A percentile compares a stretch with the other conserved stretches of the same genome.
phyloP scores from a whole-genome alignment of 805 yeast genomes.

The Wickerhamiella sergipiensis region DNA sequence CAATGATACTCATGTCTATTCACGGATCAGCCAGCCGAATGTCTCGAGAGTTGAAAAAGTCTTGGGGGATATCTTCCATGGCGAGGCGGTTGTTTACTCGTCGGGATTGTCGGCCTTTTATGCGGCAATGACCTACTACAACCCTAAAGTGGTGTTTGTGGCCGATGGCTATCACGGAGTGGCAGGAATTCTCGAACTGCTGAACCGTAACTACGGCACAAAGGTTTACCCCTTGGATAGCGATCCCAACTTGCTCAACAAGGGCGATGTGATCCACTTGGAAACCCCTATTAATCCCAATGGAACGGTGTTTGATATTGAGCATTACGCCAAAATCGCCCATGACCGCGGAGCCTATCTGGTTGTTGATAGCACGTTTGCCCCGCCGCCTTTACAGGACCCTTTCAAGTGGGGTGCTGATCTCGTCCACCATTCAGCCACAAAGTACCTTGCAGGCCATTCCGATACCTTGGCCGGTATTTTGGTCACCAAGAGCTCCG shows the following conservation, averaged over 20 bases:
- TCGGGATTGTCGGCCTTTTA: slow-evolving; percentile 74
- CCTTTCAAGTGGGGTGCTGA: slow-evolving; percentile 80
- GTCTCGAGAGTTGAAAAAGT: slow-evolving; percentile 53
- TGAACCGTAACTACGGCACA: slow-evolving; percentile 43
- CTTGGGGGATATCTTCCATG: slow-evolving; percentile 44
- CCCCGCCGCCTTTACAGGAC: slow-evolving; percentile 79
- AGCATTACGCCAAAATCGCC: slow-evolving; percentile 51
- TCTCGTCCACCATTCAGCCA: slow-evolving; percentile 82
- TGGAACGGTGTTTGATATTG: slow-evolving; percentile 52
- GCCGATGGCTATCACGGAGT: slow-evolving; percentile 82
- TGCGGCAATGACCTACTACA: slow-evolving; percentile 54
- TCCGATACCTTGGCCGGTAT: slow-evolving; percentile 80
- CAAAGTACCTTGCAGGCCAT: slow-evolving; percentile 93
- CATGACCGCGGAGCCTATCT: slow-evolving; percentile 65
- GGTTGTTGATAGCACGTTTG: slow-evolving; percentile 76
- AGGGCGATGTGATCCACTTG: slow-evolving; percentile 62
- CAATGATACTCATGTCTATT: slow-evolving; percentile 34
- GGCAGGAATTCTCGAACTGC: slow-evolving; percentile 51
- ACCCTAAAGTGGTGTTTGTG: slow-evolving; percentile 62
- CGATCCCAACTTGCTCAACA: slow-evolving; percentile 33
- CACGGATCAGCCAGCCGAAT: slow-evolving; percentile 66
- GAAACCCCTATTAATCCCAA: slow-evolving; percentile 75
- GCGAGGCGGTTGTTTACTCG: slow-evolving; percentile 54
- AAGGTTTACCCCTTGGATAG: slow-evolving; percentile 19
- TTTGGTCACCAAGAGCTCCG: slow-evolving; percentile 60